Evolutionary conservation across 2,329 filamentous ascomycete genomes (phyloP).

Genomic region (Ophiobolus disseminans): DNA sequence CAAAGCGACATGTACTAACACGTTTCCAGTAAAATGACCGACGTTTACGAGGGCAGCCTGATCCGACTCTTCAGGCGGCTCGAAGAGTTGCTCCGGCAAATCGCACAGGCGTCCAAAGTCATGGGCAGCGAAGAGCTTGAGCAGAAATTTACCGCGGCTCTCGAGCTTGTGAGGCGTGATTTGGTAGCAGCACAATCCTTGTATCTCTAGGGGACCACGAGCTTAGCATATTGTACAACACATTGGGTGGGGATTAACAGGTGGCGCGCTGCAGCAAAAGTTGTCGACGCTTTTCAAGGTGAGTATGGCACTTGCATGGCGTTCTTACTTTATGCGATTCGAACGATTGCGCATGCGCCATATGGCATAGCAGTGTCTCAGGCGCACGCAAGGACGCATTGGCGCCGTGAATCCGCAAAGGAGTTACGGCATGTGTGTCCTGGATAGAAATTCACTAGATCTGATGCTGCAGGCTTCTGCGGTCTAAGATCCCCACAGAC

Average conservation of each 20-base stretch:
- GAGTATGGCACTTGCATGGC: conserved; percentile 24
- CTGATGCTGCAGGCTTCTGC: conserved; percentile 23
- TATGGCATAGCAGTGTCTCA: conserved; percentile 22
- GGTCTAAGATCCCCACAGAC: conserved; percentile 38
- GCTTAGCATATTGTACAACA: conserved; percentile 20
- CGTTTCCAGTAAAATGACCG: conserved; percentile 89
- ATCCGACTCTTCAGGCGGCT: conserved; percentile 95
- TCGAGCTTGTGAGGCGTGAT: conserved; percentile 87
- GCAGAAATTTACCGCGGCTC: conserved; percentile 85
- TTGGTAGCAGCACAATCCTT: conserved; percentile 94
- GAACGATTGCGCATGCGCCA: conserved; percentile 15
- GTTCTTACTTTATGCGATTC: conserved; percentile 18
- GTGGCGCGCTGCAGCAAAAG: conserved; percentile 14
- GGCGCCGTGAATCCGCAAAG: conserved; percentile 19
- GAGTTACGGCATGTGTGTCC: conserved; percentile 21
- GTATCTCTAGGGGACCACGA: conserved; percentile 64
- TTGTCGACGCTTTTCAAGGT: conserved; percentile 11
- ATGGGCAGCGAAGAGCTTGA: conserved; percentile 97
- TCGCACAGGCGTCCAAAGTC: conserved; percentile 93
- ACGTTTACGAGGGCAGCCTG: conserved; percentile 94
- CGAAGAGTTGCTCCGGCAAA: conserved; percentile 92
- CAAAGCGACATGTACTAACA: conserved; percentile 5
- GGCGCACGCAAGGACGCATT: conserved; percentile 25
- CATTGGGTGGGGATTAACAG: conserved; percentile 15
- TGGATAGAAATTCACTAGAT: conserved; percentile 44